Evolutionary conservation across 352 stramenopile species (phyloP).

Genomic region (Thraustotheca clavata): DNA sequence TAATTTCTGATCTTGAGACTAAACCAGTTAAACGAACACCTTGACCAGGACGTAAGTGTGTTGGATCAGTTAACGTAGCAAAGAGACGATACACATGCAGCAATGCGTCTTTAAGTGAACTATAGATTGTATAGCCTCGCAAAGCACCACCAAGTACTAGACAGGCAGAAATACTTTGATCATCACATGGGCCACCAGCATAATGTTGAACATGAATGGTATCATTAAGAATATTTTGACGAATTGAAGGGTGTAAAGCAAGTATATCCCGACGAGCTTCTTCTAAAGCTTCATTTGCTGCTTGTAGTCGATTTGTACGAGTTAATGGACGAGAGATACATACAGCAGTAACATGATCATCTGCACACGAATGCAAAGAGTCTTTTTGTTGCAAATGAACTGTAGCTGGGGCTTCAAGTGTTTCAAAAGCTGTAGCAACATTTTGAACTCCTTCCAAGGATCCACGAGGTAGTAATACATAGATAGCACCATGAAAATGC

Average conservation of each 20-base stretch:
- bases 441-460: constrained; percentile 6
- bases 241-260: not conserved
- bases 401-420: constrained; percentile 10
- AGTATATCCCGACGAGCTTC: not conserved
- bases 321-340: constrained; percentile 26
- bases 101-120: constrained; percentile 14
- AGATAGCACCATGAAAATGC: not conserved
- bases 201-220: constrained; percentile 18
- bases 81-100: constrained; percentile 16
- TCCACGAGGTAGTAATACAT: not conserved
- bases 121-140: constrained; percentile 22
- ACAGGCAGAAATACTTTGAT: constrained; percentile 14
- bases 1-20: constrained; percentile 7
- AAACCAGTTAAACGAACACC: constrained; percentile 13
- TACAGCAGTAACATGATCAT: constrained; percentile 29
- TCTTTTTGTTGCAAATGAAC: not conserved
- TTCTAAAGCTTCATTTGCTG: not conserved
- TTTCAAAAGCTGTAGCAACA: not conserved
- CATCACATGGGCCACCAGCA: constrained; percentile 25
- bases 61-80: not conserved
- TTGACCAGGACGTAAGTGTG: not conserved
- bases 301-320: not conserved
- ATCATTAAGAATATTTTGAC: not conserved
- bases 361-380: constrained; percentile 2
- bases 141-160: constrained; percentile 23